Evolutionary conservation across 2,329 filamentous ascomycete species (phyloP), one percentile per base, ranked within the genome.

Genomic region (Byssochlamys sp.): DNA sequence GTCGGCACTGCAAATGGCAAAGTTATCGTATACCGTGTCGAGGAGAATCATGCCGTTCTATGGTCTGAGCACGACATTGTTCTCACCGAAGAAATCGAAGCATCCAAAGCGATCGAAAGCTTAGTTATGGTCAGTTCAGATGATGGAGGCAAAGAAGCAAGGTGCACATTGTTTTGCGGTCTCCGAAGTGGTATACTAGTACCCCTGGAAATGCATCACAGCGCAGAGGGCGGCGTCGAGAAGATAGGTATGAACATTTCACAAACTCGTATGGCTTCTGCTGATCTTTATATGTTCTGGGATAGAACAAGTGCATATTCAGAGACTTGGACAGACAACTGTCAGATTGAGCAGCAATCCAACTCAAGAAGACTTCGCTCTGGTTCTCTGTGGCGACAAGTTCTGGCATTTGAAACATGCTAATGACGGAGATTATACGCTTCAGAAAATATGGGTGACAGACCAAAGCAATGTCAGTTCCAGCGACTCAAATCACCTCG

Each of bases 171-270:
- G 11, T 67, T 79, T 11, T 79, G 77, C 61, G 77, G 77, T 10
- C 67, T 80, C 52, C 73, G 77, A 39, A 74, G 74, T 61, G 77
- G 77, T 35, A 70, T 70, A 54, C 61, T 80, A 50, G 63, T 77
- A 19, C 68, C 71, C 12, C 68, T 76, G 49, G 65, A 70, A 29
- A 55, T 77, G 7, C 59, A 62, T 12, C 58, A 68, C 9, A 57
- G 63, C 27, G 45, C 50, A 35, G 64, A 64, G 12, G 61, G 62
- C 29, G 56, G 56, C 51, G 54, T 55, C 4, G 56, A 60, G 58
- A 61, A 66, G 24, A 66, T 71, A n/a, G 64, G 72, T 73, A 66
- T 29, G 45, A 53, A 28, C 9, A 2, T 45, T 9, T 6, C 39
- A 45, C 19, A 5, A 45, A n/a, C n/a, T 24, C 14, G 19, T n/a